Base-by-base conservation (phyloP, 305 asterid species). In the Euphrasia arctica region DNA sequence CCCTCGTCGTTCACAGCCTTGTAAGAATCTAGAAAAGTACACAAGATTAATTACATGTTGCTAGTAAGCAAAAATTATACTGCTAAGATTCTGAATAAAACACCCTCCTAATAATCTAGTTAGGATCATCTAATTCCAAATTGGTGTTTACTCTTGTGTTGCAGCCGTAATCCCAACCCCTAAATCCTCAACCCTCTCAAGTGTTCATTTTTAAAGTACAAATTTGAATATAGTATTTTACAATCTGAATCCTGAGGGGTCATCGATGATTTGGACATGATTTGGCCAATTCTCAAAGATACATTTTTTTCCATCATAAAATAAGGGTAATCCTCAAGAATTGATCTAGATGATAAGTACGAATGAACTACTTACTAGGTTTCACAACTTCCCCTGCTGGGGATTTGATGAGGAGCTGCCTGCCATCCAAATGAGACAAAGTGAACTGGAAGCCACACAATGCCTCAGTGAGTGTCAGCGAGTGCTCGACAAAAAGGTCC, bases 361-460 rank as follows among this genome's bases (percentile, higher is more conserved):
- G 25, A 6, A 18, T 9, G 4, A 15, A 2, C 28, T 2, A 66
- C 83, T 55, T 43, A 89, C 97, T 82, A 51, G 97, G 97, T 78
- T 90, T 91, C 59, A 88, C 81, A 45, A 86, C 94, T 70, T 91
- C 90, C 43, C 96, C 96, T 0, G 90, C 85, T 9, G 84, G 78
- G 8, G 91, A 88, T 73, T 82, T 88, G 49, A 91, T 72, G 32
- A 88, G 90, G 11, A 91, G 91, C 55, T 80, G 93, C 11, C 98
- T 71, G 4, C 95, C 85, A 36, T 91, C 96, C 57, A 91, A 68
- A 68, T 88, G 98, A 4, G 87, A 39, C 66, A 91, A 42, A 3
- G 83, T 70, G 27, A 88, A 91, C 75, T 83, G 91, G 79, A 91
- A 91, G 22, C 97, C 97, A 54, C 97, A 91, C 7, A 91, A 54